phyloP scores from a whole-genome alignment of 805 yeast species.

The Teunomyces kruisii region DNA sequence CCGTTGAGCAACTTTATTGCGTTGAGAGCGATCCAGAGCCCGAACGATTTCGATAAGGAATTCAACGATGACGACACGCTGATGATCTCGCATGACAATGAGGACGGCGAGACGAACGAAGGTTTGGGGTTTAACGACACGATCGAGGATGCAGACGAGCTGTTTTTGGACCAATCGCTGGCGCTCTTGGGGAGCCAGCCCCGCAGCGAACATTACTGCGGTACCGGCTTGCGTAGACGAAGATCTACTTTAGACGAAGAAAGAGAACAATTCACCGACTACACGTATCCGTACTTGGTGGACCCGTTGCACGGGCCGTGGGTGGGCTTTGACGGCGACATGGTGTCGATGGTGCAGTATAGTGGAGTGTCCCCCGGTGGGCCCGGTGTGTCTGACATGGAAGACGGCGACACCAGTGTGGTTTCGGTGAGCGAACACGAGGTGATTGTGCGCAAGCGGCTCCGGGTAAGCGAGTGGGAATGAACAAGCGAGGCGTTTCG shows the following conservation, averaged over 20 bases:
- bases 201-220: not conserved
- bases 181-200: too few species aligned
- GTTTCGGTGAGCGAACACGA: conserved; percentile 19
- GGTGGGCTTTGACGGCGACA: conserved; percentile 56
- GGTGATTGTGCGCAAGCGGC: conserved; percentile 22
- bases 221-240: conserved; percentile 31
- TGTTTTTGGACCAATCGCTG: conserved; percentile 18
- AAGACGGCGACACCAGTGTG: conserved; percentile 18
- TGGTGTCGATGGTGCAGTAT: conserved; percentile 41
- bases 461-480: conserved; percentile 40
- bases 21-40: conserved; percentile 53
- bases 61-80: conserved; percentile 34
- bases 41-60: conserved; percentile 39
- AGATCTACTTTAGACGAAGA: conserved; percentile 57
- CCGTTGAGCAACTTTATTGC: conserved; percentile 59
- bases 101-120: conserved; percentile 11
- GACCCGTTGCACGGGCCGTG: conserved; percentile 56
- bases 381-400: conserved; percentile 18
- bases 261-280: conserved; percentile 50
- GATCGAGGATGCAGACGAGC: conserved; percentile 3
- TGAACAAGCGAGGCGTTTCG: conserved; percentile 9
- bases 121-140: too few species aligned
- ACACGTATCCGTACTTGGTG: conserved; percentile 47
- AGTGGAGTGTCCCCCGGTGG: conserved; percentile 8
- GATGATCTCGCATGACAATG: conserved; percentile 4